Base-by-base conservation (phyloP, 768 basidiomycete genomes). In the Boletus tylopilopsis region DNA sequence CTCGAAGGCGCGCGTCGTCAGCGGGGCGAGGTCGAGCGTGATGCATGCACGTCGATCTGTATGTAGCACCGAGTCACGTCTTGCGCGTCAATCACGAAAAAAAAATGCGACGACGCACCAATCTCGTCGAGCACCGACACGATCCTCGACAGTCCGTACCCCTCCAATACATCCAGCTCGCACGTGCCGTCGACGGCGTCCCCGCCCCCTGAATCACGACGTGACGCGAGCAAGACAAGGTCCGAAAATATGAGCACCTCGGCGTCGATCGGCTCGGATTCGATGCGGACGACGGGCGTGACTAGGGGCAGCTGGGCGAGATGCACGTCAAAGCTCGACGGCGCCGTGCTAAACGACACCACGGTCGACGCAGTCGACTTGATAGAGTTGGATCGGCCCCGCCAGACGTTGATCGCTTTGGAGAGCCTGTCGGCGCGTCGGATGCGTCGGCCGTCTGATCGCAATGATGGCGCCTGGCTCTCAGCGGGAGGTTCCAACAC, bases 161-260 rank as follows among this genome's bases (percentile, higher is more conserved):
- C 69, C 0, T 75, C 63, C 57, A 81, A 46, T 54, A 76, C 59
- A 63, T 62, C 61, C 76, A 82, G 63, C 57, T 68, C 52, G 55
- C 69, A 51, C 68, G 55, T 36, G 23, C n/a, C 33, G n/a, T 62
- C 52, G 53, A 52, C 66, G 62, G 64, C 45, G 19, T 29, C 30
- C 24, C 51, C 53, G 1, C 35, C 22, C 11, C 12, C 29, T 13
- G 9, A 68, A 21, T 68, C 11, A 16, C 42, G 42, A 5, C 42
- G 47, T 1, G 45, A 68, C 16, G 80, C 76, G 24, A 90, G 63
- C n/a, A 91, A 56, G 41, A 88, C 62, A 27, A 91, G 49, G 63
- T 93, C 89, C 16, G 79, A 79, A 66, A 91, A 89, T 13, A 87
- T 76, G 47, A 80, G 72, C 15, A 64, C 70, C 41, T 73, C 71